Base-by-base conservation (phyloP, 108 stramenopile genomes). In the Cyclotella distinguenda region DNA sequence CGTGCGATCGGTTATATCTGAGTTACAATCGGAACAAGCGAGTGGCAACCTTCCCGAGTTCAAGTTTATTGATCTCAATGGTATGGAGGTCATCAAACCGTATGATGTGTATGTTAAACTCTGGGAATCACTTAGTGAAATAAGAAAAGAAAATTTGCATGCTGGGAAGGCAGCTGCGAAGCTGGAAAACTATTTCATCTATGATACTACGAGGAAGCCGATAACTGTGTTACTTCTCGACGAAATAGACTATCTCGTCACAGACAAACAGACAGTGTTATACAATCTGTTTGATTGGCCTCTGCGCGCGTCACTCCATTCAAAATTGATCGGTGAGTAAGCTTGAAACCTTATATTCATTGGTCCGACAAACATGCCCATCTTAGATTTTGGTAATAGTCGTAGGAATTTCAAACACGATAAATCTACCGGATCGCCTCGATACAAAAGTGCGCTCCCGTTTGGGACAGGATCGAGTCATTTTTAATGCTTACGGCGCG, bases 261-360 rank as follows among this genome's bases (percentile, higher is more conserved):
- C 97, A 2, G 67, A 83, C 18, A 86, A 97, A 60, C 89, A 98
- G 65, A 88, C 93, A 19, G 91, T 98, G 9, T 60, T 99, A 5
- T 98, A 97, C 84, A 96, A 96, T 62, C 86, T 99, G 23, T 98
- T 99, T 66, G 94, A 98, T 59, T 99, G 99, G 99, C 97, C 99
- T 8, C 42, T 78, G 1, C 51, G 68, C 15, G 70, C 63, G 12
- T 26, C 39, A 27, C 27, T 21, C n/a, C 62, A 40, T 18, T 39
- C 51, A 19, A 34, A 32, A 31, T 43, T 47, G 28, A 40, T 70
- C 23, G 47, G 47, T 48, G 19, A 48, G 47, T 19, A 11, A 25
- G n/a, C n/a, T n/a, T n/a, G n/a, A n/a, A n/a, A n/a, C n/a, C n/a
- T n/a, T n/a, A n/a, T n/a, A n/a, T n/a, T n/a, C n/a, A n/a, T n/a